Base-by-base conservation (phyloP, 768 basidiomycete species). In the Pulveroboletus frians region DNA sequence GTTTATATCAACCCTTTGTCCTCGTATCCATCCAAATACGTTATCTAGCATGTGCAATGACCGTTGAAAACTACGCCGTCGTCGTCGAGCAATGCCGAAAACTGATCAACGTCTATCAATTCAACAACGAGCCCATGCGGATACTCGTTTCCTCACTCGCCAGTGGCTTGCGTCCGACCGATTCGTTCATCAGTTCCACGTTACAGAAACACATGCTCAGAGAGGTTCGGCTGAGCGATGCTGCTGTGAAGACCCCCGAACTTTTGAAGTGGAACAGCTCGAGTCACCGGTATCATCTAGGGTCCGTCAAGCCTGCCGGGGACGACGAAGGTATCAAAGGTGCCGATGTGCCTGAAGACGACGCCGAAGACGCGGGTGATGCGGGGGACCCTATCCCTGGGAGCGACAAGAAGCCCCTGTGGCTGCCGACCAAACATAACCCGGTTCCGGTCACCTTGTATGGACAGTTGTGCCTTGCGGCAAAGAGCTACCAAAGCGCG, bases 401-500 rank as follows among this genome's bases (percentile, higher is more conserved):
- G n/a, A 61, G 54, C 5, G 18, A 85, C 34, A 45, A n/a, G 34
- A 45, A 26, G 18, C 4, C 32, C 8, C 9, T 35, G 17, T 18
- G 34, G 34, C 9, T 45, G 23, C 43, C 32, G 9, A 45, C 34
- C 6, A 45, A 84, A 63, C 71, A 79, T 21, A 91, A 86, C 55
- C 84, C 91, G 0, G 66, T 86, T 38, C 73, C 81, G 17, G 76
- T 88, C 14, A 72, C 84, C 2, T 69, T 90, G 14, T 94, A 94
- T 59, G 92, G 90, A 0, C 86, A 88, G 59, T 77, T 91, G 39
- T 85, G 88, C 58, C 76, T 90, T 15, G 80, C 81, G 3, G 84
- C 86, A 14, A 88, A 83, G 69, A 92, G 89, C 58, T 93, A 86
- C 65, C 92, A 95, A 60, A 88, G 86, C 56, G 88, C 92, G 6